These are phyloP conservation scores for Pythium brachiatum DNA, from an alignment of 352 stramenopile genomes.

Conservation along the genomic window DNA sequence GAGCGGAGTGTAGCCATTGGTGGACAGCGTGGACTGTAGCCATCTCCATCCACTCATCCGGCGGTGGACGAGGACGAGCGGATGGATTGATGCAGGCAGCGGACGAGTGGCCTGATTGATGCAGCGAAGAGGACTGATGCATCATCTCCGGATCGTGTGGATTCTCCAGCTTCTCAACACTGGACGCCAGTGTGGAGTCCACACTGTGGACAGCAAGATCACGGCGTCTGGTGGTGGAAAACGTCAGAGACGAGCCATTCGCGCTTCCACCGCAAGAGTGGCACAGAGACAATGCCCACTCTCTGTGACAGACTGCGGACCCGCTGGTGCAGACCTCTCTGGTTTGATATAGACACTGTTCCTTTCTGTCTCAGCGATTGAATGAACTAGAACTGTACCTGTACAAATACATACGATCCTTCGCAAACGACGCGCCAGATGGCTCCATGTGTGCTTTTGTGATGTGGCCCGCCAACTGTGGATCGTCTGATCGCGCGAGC, in stretches of 20 bases:
- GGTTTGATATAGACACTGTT: constrained; percentile 11
- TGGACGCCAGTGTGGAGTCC: no score
- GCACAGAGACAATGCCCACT: constrained; percentile 12
- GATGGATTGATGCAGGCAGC: not conserved
- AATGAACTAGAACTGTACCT: not conserved
- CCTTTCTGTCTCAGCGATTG: not conserved
- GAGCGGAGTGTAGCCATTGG: no score
- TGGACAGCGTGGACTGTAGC: constrained; percentile 4
- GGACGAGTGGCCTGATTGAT: not conserved
- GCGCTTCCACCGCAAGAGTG: constrained; percentile 8
- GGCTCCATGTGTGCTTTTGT: constrained; percentile 1
- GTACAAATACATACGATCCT: constrained; percentile 8
- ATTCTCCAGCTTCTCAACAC: not conserved
- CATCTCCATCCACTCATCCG: not conserved
- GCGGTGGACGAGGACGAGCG: no score
- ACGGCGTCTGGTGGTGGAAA: not conserved
- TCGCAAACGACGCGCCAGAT: constrained; percentile 1
- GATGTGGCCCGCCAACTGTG: constrained; percentile 4
- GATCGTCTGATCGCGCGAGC: constrained; percentile 6
- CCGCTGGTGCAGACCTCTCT: constrained; percentile 18
- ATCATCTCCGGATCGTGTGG: not conserved
- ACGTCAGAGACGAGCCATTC: constrained; percentile 22
- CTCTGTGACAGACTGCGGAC: constrained; percentile 18
- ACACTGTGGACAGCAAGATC: not conserved
- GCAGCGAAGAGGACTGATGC: not conserved